Percentiles rank a stretch among this genome's conserved stretches.
phyloP scores from a whole-genome alignment of 148 eudicot genomes.

The Selenicereus undatus region DNA sequence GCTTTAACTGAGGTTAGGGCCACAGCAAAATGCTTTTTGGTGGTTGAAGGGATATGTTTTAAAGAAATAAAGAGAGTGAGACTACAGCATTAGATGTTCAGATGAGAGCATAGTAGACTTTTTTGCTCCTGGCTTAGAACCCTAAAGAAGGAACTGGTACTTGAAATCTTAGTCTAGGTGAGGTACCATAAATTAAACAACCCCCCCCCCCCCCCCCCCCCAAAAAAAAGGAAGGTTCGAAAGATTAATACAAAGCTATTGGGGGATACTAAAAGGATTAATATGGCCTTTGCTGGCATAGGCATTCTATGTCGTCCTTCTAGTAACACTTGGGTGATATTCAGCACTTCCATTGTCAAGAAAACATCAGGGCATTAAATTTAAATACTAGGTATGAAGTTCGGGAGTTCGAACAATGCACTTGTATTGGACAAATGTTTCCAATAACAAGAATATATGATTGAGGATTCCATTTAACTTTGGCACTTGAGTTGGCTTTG shows the following conservation, averaged over 20 bases:
- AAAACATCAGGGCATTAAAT: not conserved
- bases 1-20: not conserved
- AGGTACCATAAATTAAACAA: too few relatives aligned
- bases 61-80: not conserved
- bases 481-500: slow-evolving; percentile 4
- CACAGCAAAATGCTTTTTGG: not conserved
- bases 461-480: not conserved
- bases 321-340: not conserved
- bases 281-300: not conserved
- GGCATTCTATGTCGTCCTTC: not conserved
- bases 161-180: too few relatives aligned
- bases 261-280: not conserved
- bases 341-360: too few relatives aligned
- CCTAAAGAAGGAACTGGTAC: not conserved
- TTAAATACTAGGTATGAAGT: not conserved
- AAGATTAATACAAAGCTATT: not conserved
- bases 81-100: not conserved
- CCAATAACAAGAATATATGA: not conserved
- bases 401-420: not conserved
- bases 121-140: not conserved
- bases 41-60: not conserved
- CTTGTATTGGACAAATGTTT: too few relatives aligned
- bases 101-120: not conserved
- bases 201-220: too few relatives aligned
- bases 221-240: not conserved